phyloP scores from a whole-genome alignment of 306 rosid genomes.

The Rubus idaeus region DNA sequence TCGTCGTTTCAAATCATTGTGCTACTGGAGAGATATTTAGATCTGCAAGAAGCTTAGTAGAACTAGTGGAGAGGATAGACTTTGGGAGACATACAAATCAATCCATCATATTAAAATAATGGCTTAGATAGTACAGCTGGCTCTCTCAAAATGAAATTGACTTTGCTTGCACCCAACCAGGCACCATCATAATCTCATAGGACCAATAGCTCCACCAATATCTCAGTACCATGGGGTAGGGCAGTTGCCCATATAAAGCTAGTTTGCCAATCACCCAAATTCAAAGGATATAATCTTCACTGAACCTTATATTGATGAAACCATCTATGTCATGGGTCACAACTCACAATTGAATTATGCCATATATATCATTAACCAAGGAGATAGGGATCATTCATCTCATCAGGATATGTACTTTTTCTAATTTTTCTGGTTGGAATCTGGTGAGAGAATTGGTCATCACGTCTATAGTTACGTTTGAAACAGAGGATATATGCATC shows the following conservation, averaged over 20 bases:
- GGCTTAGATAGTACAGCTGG: constrained; percentile 41
- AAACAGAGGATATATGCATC: too few relatives aligned
- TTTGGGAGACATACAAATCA: neutral
- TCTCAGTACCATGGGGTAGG: constrained; percentile 14
- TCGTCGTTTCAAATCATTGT: constrained; percentile 5
- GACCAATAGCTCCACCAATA: constrained; percentile 29
- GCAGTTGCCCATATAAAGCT: constrained; percentile 30
- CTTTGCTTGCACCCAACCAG: constrained; percentile 40
- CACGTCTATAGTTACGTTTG: too few relatives aligned
- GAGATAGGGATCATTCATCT: too few relatives aligned
- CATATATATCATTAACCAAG: too few relatives aligned
- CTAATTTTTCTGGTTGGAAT: too few relatives aligned
- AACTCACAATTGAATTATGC: too few relatives aligned
- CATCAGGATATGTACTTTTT: too few relatives aligned
- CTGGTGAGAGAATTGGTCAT: too few relatives aligned
- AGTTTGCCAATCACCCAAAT: constrained; percentile 5
- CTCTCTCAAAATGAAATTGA: constrained; percentile 39
- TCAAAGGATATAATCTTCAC: neutral
- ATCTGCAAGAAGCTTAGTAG: neutral
- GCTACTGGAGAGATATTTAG: neutral
- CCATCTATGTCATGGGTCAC: too few relatives aligned
- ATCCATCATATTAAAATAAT: constrained; percentile 20
- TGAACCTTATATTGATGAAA: neutral
- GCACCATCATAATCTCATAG: constrained; percentile 42
- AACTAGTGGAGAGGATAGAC: neutral